phyloP scores from a whole-genome alignment of 2,329 filamentous ascomycete genomes.

The Colletotrichum sp. region DNA sequence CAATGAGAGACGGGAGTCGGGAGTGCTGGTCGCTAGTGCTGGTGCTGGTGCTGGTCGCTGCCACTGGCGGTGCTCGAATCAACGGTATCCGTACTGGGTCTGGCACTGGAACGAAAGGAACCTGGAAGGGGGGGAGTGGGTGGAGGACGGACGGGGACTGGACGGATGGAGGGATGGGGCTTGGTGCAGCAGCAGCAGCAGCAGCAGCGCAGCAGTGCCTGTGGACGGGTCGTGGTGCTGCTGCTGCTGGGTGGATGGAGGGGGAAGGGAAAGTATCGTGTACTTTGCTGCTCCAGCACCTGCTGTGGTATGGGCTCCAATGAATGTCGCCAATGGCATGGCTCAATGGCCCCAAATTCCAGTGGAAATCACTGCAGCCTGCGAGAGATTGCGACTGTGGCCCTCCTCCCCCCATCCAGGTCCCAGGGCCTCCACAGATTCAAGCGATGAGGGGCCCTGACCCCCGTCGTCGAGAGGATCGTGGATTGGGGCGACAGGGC shows the following conservation, averaged over 20 bases:
- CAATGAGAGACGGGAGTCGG: not conserved
- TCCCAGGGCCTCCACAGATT: not conserved
- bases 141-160: not conserved
- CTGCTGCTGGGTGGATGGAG: not conserved
- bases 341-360: not conserved
- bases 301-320: not conserved
- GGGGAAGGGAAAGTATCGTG: not conserved
- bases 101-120: not conserved
- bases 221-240: not conserved
- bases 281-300: not conserved
- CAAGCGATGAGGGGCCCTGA: not conserved
- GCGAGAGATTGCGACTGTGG: conserved; percentile 12
- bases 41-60: not conserved
- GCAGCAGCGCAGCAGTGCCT: not conserved
- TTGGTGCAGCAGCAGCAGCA: not conserved
- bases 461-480: not conserved
- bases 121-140: not conserved
- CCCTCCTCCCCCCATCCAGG: not conserved
- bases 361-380: not conserved
- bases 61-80: not conserved
- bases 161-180: not conserved
- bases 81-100: not conserved
- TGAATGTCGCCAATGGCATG: not conserved
- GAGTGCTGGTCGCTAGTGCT: not conserved
- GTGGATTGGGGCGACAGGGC: not conserved